phyloP scores from a whole-genome alignment of 352 stramenopile species.

The Globisporangium viniferum region DNA sequence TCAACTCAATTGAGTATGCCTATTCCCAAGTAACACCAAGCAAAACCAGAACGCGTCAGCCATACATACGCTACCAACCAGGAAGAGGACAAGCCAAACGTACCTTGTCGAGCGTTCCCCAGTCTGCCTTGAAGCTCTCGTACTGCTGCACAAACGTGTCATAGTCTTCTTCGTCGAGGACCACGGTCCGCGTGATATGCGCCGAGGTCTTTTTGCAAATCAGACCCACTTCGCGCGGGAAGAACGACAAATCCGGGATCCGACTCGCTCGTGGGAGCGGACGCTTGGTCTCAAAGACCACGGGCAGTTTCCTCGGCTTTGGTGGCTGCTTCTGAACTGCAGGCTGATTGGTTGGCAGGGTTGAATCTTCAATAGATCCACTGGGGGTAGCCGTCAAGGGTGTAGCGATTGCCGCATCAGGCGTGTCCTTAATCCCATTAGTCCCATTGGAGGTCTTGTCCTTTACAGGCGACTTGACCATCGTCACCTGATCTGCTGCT shows the following conservation, averaged over 20 bases:
- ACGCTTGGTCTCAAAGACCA: slow-evolving; percentile 13
- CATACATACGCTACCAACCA: not conserved
- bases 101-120: slow-evolving; percentile 73
- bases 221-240: slow-evolving; percentile 35
- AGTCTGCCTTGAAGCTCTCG: slow-evolving; percentile 44
- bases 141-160: slow-evolving; percentile 49
- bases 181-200: slow-evolving; percentile 47
- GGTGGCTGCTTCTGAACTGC: not conserved
- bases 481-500: not conserved
- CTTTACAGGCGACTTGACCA: not conserved
- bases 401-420: not conserved
- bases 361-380: not conserved
- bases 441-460: not conserved
- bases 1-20: slow-evolving; percentile 49
- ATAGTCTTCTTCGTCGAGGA: slow-evolving; percentile 67
- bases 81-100: not conserved
- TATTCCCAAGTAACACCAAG: slow-evolving; percentile 9
- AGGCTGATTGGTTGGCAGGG: no score
- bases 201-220: slow-evolving; percentile 55
- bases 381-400: not conserved
- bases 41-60: not conserved
- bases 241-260: slow-evolving; percentile 52
- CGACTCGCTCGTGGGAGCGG: slow-evolving; percentile 30
- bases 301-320: not conserved
- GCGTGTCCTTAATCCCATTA: not conserved